Evolutionary conservation across 208 protist genomes (phyloP).

Genomic region (Wallacemonas sp.): DNA sequence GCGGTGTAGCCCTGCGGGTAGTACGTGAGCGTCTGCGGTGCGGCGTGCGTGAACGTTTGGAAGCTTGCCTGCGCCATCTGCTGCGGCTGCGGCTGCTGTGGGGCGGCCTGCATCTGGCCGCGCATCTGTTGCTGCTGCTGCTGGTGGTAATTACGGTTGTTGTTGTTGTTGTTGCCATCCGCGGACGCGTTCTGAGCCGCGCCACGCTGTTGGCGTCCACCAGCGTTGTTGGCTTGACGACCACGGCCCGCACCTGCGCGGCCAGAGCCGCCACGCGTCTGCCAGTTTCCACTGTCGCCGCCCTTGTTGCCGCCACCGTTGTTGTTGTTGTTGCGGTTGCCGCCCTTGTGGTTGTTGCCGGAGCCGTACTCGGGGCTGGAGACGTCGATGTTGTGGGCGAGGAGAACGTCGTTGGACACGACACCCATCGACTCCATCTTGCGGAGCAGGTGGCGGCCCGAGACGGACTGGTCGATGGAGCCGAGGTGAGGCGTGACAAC

Average conservation of each 20-base stretch:
- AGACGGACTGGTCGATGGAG: slow-evolving; percentile 60
- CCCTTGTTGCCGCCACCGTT: slow-evolving; percentile 13
- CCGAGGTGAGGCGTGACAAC: slow-evolving; percentile 48
- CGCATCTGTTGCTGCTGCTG: neutral
- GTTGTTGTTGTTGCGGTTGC: slow-evolving; percentile 23
- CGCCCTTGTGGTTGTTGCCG: slow-evolving; percentile 14
- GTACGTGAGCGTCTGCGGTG: slow-evolving; percentile 7
- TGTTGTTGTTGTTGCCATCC: slow-evolving; percentile 22
- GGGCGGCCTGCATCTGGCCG: slow-evolving; percentile 1
- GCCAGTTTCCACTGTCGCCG: slow-evolving; percentile 3
- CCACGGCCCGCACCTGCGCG: neutral
- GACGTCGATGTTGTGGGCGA: slow-evolving; percentile 33
- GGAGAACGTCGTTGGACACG: slow-evolving; percentile 32
- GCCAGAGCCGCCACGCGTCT: neutral
- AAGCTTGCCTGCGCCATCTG: slow-evolving; percentile 6
- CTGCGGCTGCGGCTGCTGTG: slow-evolving; percentile 17
- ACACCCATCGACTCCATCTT: slow-evolving; percentile 74
- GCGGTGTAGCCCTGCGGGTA: slow-evolving; percentile 3
- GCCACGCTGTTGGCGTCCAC: slow-evolving; percentile 9
- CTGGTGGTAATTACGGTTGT: neutral
- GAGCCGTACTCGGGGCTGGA: slow-evolving; percentile 41
- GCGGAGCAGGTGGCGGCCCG: slow-evolving; percentile 73
- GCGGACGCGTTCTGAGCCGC: too few relatives aligned
- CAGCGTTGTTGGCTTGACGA: slow-evolving; percentile 2
- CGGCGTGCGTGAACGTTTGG: slow-evolving; percentile 9